Percentiles rank a stretch among this genome's conserved stretches.
Evolutionary conservation across 371 early-diverging fungal species (phyloP).

Genomic region (Catenaria anguillulae): DNA sequence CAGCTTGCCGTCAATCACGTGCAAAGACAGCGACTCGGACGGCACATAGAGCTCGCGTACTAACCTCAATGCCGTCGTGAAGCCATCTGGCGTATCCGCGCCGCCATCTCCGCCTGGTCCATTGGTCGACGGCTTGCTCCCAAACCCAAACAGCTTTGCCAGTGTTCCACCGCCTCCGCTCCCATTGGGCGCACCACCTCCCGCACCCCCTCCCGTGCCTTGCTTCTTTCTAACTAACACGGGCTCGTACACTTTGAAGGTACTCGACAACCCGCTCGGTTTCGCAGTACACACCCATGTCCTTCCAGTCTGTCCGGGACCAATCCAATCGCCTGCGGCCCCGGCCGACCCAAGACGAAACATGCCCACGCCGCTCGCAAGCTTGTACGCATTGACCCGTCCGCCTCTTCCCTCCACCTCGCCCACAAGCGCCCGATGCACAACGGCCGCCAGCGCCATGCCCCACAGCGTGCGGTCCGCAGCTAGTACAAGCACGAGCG

Average conservation of each 20-base stretch:
- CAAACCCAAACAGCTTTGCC: slow-evolving; percentile 16
- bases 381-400: no score
- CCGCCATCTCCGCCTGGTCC: background rate
- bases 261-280: slow-evolving; percentile 5
- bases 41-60: slow-evolving; percentile 75
- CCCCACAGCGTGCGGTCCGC: slow-evolving; percentile 29
- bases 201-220: no score
- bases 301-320: no score
- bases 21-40: slow-evolving; percentile 57
- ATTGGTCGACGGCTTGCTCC: no score
- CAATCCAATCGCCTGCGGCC: no score
- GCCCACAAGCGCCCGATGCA: no score
- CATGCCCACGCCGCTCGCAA: no score
- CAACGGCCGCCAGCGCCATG: background rate
- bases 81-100: background rate
- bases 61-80: background rate
- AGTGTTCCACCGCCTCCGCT: slow-evolving; percentile 2
- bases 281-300: slow-evolving; percentile 62
- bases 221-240: background rate
- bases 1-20: slow-evolving; percentile 62
- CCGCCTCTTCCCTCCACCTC: no score
- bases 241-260: slow-evolving; percentile 8
- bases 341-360: no score
- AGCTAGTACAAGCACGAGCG: slow-evolving; percentile 49
- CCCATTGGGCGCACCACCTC: no score